Conservation (phyloP, 495 filamentous ascomycete species). For the Xylaria sp. region DNA sequence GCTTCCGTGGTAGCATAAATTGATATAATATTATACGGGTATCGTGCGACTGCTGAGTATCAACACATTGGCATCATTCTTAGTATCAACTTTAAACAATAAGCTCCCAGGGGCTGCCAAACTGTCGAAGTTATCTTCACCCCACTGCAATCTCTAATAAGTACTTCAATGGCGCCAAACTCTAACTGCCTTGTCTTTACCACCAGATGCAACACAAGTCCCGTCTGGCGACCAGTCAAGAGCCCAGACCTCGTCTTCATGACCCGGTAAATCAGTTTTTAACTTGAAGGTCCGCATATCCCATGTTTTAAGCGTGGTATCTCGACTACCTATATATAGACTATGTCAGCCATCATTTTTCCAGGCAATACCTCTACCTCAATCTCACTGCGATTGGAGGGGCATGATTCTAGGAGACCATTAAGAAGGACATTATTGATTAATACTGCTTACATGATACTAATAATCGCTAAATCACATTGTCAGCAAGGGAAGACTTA, state of each 20-base stretch:
- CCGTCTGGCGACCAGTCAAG: conserved; percentile 92
- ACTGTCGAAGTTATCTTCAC: neutral
- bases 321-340: conserved; percentile 52
- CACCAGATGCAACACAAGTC: conserved; percentile 82
- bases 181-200: conserved; percentile 89
- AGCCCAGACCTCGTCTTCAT: conserved; percentile 93
- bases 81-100: neutral
- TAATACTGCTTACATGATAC: conserved; percentile 25
- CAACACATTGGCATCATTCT: conserved; percentile 4
- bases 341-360: neutral
- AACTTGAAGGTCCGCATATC: conserved; percentile 85
- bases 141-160: neutral
- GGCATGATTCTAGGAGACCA: neutral
- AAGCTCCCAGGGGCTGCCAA: neutral
- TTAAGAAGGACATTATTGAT: neutral
- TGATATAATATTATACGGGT: neutral
- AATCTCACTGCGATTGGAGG: conserved; percentile 31
- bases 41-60: neutral
- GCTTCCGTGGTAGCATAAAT: neutral
- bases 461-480: conserved; percentile 19
- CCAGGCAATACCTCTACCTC: conserved; percentile 58
- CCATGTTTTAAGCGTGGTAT: conserved; percentile 96
- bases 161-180: conserved; percentile 71
- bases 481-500: conserved; percentile 19
- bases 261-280: conserved; percentile 84